These are phyloP conservation scores for Starmerella asiatica DNA, from an alignment of 805 yeast genomes.

Conservation along the genomic window DNA sequence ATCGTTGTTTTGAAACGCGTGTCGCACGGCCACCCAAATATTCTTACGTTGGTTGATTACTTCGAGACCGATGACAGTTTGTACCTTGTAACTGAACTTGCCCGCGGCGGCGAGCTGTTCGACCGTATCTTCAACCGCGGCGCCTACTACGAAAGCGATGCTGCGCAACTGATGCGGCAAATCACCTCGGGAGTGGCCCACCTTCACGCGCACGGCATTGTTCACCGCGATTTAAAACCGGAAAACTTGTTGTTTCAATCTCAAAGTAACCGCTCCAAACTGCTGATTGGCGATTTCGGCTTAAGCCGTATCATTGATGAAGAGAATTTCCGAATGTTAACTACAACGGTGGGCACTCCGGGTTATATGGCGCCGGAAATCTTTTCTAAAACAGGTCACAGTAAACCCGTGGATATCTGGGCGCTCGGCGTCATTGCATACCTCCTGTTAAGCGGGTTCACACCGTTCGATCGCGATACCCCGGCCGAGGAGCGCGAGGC, in stretches of 20 bases:
- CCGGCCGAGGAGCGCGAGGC: conserved; percentile 56
- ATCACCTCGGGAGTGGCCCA: conserved; percentile 44
- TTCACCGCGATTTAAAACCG: conserved; percentile 62
- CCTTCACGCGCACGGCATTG: conserved; percentile 45
- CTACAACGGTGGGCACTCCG: conserved; percentile 52
- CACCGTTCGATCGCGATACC: conserved; percentile 65
- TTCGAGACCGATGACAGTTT: conserved; percentile 50
- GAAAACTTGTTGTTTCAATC: conserved; percentile 48
- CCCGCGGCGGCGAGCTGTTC: conserved; percentile 55
- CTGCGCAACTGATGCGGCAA: conserved; percentile 37
- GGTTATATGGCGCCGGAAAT: conserved; percentile 70
- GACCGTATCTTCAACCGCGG: conserved; percentile 40
- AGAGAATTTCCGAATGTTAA: conserved; percentile 28
- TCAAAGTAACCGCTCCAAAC: conserved; percentile 29
- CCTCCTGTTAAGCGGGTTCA: conserved; percentile 58
- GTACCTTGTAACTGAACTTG: conserved; percentile 50
- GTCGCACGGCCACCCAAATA: conserved; percentile 39
- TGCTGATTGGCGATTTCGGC: conserved; percentile 52
- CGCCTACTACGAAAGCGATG: conserved; percentile 37
- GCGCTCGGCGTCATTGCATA: conserved; percentile 61
- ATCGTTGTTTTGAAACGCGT: conserved; percentile 41
- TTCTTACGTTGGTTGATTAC: conserved; percentile 50
- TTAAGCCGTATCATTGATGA: conserved; percentile 39
- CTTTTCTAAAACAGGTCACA: conserved; percentile 40
- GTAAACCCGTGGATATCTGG: conserved; percentile 56